Conservation (phyloP, 140 eudicot species). For the Flaveria floridana region DNA sequence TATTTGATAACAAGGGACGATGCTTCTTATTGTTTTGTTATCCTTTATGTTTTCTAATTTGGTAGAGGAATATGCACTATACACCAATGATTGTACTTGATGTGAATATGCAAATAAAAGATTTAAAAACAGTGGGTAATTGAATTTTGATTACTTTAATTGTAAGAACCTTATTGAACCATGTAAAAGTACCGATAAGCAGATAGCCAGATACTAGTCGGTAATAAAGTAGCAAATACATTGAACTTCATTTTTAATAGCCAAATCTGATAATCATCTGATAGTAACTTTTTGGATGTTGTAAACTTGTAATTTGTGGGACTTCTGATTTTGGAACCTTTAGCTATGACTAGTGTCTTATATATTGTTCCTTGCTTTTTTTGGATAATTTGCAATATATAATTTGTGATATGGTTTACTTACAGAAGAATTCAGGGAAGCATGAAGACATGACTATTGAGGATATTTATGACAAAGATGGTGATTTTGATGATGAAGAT, state of each 20-base stretch:
- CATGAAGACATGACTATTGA: slow-evolving; percentile 62
- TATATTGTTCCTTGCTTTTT: slow-evolving; percentile 5
- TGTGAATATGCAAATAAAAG: neutral
- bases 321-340: neutral
- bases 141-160: neutral
- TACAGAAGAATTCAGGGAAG: slow-evolving; percentile 50
- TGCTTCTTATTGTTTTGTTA: neutral
- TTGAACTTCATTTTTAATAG: neutral
- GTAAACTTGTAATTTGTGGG: slow-evolving; percentile 1
- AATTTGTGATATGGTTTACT: slow-evolving; percentile 19
- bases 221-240: neutral
- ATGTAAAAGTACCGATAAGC: neutral
- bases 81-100: neutral
- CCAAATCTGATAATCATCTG: neutral
- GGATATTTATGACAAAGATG: slow-evolving; percentile 59
- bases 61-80: neutral
- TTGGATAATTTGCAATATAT: slow-evolving; percentile 1
- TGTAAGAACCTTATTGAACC: slow-evolving; percentile 7
- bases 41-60: neutral
- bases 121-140: neutral
- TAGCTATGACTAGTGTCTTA: slow-evolving; percentile 14
- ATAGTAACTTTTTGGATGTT: slow-evolving; percentile 6
- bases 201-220: neutral
- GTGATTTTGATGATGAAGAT: slow-evolving; percentile 74
- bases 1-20: neutral